Base-by-base conservation (phyloP, 306 rosid genomes). In the Ceratonia siliqua region DNA sequence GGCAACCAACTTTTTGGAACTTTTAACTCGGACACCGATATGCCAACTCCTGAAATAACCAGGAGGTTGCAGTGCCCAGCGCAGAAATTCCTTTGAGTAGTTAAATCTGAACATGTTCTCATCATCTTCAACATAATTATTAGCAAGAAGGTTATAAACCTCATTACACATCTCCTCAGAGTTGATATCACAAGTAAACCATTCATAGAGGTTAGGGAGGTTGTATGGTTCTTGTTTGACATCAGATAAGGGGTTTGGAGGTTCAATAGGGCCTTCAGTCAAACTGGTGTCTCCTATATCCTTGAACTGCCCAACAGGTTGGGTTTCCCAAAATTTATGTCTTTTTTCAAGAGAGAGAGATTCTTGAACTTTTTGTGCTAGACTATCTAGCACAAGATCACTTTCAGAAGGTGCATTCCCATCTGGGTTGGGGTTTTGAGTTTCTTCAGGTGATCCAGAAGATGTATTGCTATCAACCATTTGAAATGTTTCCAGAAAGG, bases 71-170 rank as follows among this genome's bases (percentile, higher is more conserved):
- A 90, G 66, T 54, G 96, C 92, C 96, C 92, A 90, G 53, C 82
- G 76, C 57, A 90, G 88, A 77, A 90, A 90, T 74, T 90, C 96
- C 81, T 84, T 87, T 8, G 96, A 85, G 70, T 90, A 90, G 68
- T 90, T 90, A 68, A 90, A 90, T 76, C 96, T 80, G 62, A 90
- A 87, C 90, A 89, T 87, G 73, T 85, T 89, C 76, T 90, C 96
- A 76, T 87, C 96, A 46, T 90, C 96, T 79, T 90, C 90, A 2
- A 87, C 96, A 70, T 90, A 90, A 52, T 90, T 90, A 24, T 90
- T 82, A 85, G 84, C 82, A 82, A 90, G 78, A 66, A 90, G 90
- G 45, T 46, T 75, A 77, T 85, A 90, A 8, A 90, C 89, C 90
- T 90, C 96, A 54, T 78, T 55, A 75, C 96, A 90, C 9, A 78